A percentile compares a stretch with the other conserved stretches of the same genome.
phyloP scores from a whole-genome alignment of 257 asterid species.

The Jaltomata sinuosa region DNA sequence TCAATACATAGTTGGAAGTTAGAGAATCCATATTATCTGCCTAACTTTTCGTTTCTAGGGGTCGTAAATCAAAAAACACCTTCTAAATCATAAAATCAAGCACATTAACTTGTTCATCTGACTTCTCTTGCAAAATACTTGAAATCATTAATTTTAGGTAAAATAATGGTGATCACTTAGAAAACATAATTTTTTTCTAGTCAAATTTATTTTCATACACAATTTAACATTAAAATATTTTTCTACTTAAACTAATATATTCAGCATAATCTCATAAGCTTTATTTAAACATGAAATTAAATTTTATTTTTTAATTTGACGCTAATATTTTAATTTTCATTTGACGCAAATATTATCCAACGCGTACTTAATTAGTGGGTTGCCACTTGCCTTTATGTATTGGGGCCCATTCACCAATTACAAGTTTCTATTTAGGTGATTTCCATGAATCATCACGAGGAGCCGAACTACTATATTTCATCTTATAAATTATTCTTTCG shows the following conservation, averaged over 20 bases:
- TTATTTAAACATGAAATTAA: not conserved
- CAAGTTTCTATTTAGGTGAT: constrained; percentile 7
- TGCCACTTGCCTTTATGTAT: constrained; percentile 16
- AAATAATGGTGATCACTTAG: not conserved
- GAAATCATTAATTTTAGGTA: not conserved
- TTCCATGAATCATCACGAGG: constrained; percentile 23
- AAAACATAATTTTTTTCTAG: not conserved
- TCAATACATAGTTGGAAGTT: not conserved
- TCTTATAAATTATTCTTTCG: not conserved
- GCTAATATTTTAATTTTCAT: not conserved
- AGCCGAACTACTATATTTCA: constrained; percentile 34
- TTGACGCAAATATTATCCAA: not conserved
- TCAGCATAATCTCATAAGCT: no score
- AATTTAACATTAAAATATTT: not conserved
- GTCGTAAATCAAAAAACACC: not conserved
- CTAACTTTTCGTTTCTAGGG: not conserved
- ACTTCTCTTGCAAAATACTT: no score
- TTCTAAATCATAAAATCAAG: no score
- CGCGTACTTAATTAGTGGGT: not conserved
- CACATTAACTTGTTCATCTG: no score
- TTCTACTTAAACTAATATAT: no score
- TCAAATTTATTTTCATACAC: not conserved
- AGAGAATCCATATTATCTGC: not conserved
- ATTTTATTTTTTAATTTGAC: not conserved
- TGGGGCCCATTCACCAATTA: constrained; percentile 33